Evolutionary conservation across 257 asterid genomes (phyloP), one percentile per base, ranked within the genome.

Genomic region (Scutellaria galericulata): DNA sequence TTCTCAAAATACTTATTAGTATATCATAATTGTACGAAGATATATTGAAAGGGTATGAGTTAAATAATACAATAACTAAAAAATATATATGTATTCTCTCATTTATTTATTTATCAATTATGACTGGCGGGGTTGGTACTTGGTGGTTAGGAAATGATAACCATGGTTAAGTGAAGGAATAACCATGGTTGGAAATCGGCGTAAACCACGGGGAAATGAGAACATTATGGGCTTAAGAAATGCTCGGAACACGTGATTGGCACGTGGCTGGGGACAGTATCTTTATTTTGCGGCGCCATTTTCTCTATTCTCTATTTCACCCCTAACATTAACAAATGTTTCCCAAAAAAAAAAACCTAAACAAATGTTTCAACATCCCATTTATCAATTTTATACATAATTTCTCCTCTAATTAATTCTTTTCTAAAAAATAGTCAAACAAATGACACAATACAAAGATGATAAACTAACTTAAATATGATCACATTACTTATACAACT

Each of bases 261-360:
- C 81, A 77, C 77, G 78, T 77, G 77, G 65, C 73, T 69, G 55
- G 48, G 54, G 61, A 70, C 80, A 77, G 0, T 37, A 6, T 77
- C 77, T 77, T 5, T 54, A 70, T 63, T 70, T 70, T 77, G 73
- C 80, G 80, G 77, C 77, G 77, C 68, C 76, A 77, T 68, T 37
- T 68, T 18, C 80, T 76, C 76, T 13, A n/a, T 9, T 41, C 37
- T 31, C 37, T 31, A 31, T 27, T 3, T 27, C 1, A 1, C 1
- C 3, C 35, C 11, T 18, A 18, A 18, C 46, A 8, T 15, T n/a
- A 45, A 47, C 60, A 14, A 14, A 60, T 60, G 66, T n/a, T 10
- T n/a, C 20, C n/a, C n/a, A n/a, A n/a, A n/a, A n/a, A n/a, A n/a
- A n/a, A n/a, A n/a, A n/a, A 18, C 46, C 13, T 15, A 24, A 45